Conservation (phyloP, 805 yeast genomes). For the Torulaspora gathmanii region DNA sequence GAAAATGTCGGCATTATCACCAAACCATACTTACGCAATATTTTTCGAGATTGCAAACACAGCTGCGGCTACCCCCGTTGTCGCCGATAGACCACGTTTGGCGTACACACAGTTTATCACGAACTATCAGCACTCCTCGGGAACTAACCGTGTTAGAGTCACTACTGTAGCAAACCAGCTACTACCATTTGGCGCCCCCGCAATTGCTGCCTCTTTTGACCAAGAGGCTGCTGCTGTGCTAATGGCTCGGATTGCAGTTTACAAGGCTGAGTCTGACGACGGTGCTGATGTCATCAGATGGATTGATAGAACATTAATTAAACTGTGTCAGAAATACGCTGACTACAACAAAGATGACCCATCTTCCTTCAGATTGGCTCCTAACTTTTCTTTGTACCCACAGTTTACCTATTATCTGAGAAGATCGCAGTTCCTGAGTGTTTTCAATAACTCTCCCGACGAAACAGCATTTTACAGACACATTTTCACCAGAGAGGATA, state of each 20-base stretch:
- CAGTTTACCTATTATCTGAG: slow-evolving; percentile 94
- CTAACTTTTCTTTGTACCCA: slow-evolving; percentile 82
- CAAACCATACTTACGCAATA: slow-evolving; percentile 81
- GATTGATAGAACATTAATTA: slow-evolving; percentile 88
- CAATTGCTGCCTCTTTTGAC: slow-evolving; percentile 68
- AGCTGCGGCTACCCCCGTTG: slow-evolving; percentile 21
- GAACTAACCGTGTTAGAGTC: slow-evolving; percentile 81
- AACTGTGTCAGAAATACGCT: slow-evolving; percentile 88
- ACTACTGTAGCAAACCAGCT: slow-evolving; percentile 67
- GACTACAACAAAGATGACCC: slow-evolving; percentile 87
- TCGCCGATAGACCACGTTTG: slow-evolving; percentile 31
- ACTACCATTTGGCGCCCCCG: slow-evolving; percentile 52
- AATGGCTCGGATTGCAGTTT: slow-evolving; percentile 86
- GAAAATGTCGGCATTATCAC: slow-evolving; percentile 79
- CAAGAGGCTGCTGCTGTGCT: slow-evolving; percentile 97
- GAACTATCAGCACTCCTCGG: slow-evolving; percentile 92
- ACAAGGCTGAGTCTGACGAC: slow-evolving; percentile 75
- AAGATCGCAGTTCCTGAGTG: slow-evolving; percentile 92
- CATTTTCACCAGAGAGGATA: slow-evolving; percentile 83
- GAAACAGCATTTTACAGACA: slow-evolving; percentile 97
- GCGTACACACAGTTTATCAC: slow-evolving; percentile 79
- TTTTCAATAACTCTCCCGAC: slow-evolving; percentile 97
- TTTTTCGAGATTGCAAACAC: slow-evolving; percentile 73
- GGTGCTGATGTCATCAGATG: slow-evolving; percentile 91
- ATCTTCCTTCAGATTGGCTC: slow-evolving; percentile 73